A percentile compares a stretch with the other conserved stretches of the same genome.
Evolutionary conservation across 345 rosid genomes (phyloP).

Genomic region (Gossypium australe): DNA sequence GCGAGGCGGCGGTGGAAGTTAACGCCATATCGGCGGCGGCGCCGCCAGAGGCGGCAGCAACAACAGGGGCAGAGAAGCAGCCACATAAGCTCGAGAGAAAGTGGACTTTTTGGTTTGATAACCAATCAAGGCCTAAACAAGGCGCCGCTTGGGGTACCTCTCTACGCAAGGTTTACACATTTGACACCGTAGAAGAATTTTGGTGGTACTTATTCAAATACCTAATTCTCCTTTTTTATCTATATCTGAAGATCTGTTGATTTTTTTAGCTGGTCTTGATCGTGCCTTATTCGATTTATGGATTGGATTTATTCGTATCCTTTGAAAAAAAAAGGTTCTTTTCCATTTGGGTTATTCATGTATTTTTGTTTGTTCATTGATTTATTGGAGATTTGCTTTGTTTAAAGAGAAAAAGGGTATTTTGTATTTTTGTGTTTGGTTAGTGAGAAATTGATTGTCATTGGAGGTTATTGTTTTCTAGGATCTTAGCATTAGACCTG

Average conservation of each 20-base stretch:
- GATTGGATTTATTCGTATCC: neutral
- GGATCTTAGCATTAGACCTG: neutral
- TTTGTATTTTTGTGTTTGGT: neutral
- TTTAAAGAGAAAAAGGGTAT: neutral
- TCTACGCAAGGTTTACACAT: slow-evolving; percentile 69
- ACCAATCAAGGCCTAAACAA: slow-evolving; percentile 65
- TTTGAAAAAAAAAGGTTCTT: neutral
- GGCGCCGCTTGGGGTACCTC: slow-evolving; percentile 87
- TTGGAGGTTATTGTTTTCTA: neutral
- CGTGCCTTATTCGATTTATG: too few relatives aligned
- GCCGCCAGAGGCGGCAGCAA: slow-evolving; percentile 19
- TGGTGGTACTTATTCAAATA: slow-evolving; percentile 57
- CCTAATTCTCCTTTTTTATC: neutral
- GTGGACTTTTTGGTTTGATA: slow-evolving; percentile 91
- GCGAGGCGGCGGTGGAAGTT: slow-evolving; percentile 37
- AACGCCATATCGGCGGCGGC: slow-evolving; percentile 17
- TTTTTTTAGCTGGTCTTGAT: neutral
- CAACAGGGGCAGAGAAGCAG: slow-evolving; percentile 26
- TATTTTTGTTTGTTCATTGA: neutral
- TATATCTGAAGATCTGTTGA: neutral
- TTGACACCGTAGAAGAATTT: slow-evolving; percentile 93
- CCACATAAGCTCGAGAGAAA: slow-evolving; percentile 70
- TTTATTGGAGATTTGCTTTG: neutral
- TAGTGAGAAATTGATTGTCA: neutral
- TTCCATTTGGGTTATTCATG: neutral